These are phyloP conservation scores for Trematosphaeria pertusa DNA, from an alignment of 2,329 filamentous ascomycete genomes.

Conservation along the genomic window DNA sequence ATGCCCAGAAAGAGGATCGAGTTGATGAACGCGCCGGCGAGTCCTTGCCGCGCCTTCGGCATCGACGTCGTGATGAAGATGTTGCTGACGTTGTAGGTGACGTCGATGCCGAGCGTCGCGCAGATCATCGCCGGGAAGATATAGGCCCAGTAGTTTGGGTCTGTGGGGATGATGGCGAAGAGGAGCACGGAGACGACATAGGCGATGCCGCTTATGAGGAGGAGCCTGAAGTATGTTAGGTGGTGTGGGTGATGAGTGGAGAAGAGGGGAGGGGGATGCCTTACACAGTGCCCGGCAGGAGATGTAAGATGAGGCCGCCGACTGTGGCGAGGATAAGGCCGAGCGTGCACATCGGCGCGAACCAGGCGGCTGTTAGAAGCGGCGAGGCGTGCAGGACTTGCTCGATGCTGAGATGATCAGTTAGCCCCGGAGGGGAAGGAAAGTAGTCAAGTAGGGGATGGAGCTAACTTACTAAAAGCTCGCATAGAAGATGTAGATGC, in stretches of 20 bases:
- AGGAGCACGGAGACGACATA: constrained; percentile 41
- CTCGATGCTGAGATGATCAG: constrained; percentile 27
- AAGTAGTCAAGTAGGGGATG: not conserved
- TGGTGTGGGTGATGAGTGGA: not conserved
- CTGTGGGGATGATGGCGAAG: constrained; percentile 42
- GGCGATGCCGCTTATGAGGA: constrained; percentile 39
- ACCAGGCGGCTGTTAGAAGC: constrained; percentile 44
- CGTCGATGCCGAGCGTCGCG: constrained; percentile 46
- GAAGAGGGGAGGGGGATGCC: not conserved
- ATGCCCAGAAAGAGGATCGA: constrained; percentile 46
- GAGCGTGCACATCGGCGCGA: constrained; percentile 45
- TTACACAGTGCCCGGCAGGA: constrained; percentile 42
- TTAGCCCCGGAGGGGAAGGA: not conserved
- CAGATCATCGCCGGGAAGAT: constrained; percentile 54
- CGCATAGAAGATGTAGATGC: constrained; percentile 48
- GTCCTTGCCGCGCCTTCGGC: constrained; percentile 42
- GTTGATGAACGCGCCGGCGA: constrained; percentile 47
- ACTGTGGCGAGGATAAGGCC: constrained; percentile 43
- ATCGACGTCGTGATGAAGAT: constrained; percentile 47
- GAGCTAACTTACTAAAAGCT: constrained; percentile 41
- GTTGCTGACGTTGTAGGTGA: constrained; percentile 48
- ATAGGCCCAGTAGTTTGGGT: constrained; percentile 47
- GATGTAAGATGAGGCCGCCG: constrained; percentile 44
- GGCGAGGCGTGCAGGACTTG: constrained; percentile 36
- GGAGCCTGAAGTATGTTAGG: constrained; percentile 18